phyloP scores from a whole-genome alignment of 140 eudicot genomes.

The Oenanthe javanica region DNA sequence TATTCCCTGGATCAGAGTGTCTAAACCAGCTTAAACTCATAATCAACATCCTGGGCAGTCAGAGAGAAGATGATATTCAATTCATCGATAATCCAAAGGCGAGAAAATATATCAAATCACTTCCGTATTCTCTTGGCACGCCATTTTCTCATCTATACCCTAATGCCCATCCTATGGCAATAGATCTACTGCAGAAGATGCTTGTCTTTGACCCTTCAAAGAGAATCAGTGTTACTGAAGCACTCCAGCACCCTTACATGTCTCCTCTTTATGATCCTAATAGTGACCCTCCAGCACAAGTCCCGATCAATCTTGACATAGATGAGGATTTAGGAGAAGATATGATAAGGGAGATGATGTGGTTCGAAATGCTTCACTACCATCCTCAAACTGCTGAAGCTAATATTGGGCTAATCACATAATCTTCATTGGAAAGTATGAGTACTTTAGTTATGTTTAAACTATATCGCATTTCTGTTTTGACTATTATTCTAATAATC shows the following conservation, averaged over 20 bases:
- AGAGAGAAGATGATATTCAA: constrained; percentile 19
- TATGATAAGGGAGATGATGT: constrained; percentile 27
- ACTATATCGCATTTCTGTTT: background rate
- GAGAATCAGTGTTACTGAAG: constrained; percentile 23
- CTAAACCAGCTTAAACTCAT: constrained; percentile 24
- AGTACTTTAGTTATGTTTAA: background rate
- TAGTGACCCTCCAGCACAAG: constrained; percentile 20
- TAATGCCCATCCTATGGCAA: constrained; percentile 22
- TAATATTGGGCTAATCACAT: constrained; percentile 4
- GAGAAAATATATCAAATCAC: constrained; percentile 15
- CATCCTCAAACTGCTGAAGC: constrained; percentile 18
- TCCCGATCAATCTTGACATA: constrained; percentile 25
- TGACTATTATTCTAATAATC: constrained; percentile 6
- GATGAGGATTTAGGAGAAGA: constrained; percentile 27
- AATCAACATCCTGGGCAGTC: constrained; percentile 24
- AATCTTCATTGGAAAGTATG: background rate
- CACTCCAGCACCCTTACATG: constrained; percentile 31
- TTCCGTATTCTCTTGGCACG: constrained; percentile 22
- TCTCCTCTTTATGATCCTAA: constrained; percentile 24
- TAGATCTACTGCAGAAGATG: constrained; percentile 27
- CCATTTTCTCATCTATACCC: constrained; percentile 19
- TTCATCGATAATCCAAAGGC: constrained; percentile 14
- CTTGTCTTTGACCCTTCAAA: constrained; percentile 26
- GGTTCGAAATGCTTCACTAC: constrained; percentile 24
- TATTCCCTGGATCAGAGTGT: constrained; percentile 27